Evolutionary conservation across 1,139 yeast genomes (phyloP).

Genomic region (Meyerozyma athensensis): DNA sequence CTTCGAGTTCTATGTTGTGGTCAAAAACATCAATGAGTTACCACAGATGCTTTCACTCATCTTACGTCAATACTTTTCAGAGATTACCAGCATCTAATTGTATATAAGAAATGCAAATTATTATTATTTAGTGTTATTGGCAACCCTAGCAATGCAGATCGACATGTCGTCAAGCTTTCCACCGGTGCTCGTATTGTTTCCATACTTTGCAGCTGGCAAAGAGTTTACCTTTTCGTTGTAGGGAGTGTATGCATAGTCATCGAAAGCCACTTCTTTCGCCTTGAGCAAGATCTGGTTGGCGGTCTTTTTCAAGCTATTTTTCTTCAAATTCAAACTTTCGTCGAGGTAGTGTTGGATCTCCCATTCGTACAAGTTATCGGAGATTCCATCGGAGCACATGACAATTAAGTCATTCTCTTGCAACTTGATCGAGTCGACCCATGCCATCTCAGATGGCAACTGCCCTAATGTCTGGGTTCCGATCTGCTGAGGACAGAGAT

Average conservation of each 20-base stretch:
- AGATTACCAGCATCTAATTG: slow-evolving; percentile 35
- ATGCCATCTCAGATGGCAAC: slow-evolving; percentile 48
- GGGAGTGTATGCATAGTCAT: slow-evolving; percentile 51
- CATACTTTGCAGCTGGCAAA: slow-evolving; percentile 30
- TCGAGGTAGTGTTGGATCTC: slow-evolving; percentile 40
- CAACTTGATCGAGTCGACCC: slow-evolving; percentile 40
- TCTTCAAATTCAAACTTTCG: slow-evolving; percentile 24
- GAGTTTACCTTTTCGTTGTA: slow-evolving; percentile 49
- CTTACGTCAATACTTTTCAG: slow-evolving; percentile 86
- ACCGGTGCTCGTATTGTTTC: slow-evolving; percentile 39
- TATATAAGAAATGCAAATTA: slow-evolving; percentile 4
- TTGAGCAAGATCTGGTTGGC: slow-evolving; percentile 37
- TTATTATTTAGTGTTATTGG: slow-evolving; percentile 5
- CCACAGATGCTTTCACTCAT: slow-evolving; percentile 90
- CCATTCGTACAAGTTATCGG: slow-evolving; percentile 48
- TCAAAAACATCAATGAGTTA: slow-evolving; percentile 78
- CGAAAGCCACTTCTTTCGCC: slow-evolving; percentile 50
- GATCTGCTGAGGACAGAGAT: slow-evolving; percentile 51
- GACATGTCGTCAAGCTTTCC: slow-evolving; percentile 58
- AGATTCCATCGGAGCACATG: slow-evolving; percentile 51
- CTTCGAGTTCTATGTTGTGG: slow-evolving; percentile 93
- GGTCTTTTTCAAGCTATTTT: slow-evolving; percentile 30
- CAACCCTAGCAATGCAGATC: slow-evolving; percentile 45
- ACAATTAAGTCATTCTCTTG: slow-evolving; percentile 40
- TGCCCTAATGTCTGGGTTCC: slow-evolving; percentile 47